Evolutionary conservation across 2,329 filamentous ascomycete species (phyloP), one percentile per base, ranked within the genome.

Genomic region (Elsinoe australis): DNA sequence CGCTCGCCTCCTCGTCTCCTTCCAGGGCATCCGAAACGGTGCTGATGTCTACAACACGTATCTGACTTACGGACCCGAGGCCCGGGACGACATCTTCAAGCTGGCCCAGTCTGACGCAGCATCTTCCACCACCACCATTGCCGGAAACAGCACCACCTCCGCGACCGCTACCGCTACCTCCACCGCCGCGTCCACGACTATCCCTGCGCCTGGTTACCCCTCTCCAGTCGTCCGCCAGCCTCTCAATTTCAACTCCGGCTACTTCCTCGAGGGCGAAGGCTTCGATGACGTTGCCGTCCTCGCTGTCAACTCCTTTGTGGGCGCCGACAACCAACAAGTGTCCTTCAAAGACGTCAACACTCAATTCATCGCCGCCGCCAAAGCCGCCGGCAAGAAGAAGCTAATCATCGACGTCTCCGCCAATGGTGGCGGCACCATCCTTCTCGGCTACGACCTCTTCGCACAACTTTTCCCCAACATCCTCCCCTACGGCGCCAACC

Each of bases 401-500:
- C 70, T 82, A 0, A 72, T 82, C 8, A 65, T 83, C 22, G 78
- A 82, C 54, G 62, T 82, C 4, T 71, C 70, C 3, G 70, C 69
- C 38, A 82, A 82, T 54, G 73, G 71, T 2, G 79, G 79, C 33
- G 79, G 79, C 18, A 71, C 69, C 10, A 74, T 82, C 35, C 59
- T 79, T 5, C 70, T 75, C n/a, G 79, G 75, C 12, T 79, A 78
- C 54, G 78, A 81, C 56, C 67, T 83, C 19, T 81, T 82, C 64
- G 74, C 75, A 47, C 62, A 72, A 59, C 65, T 80, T 0, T 75
- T 76, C 64, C 76, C 76, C 0, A 62, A 67, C 9, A 64, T 71
- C 6, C 62, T 68, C 3, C 68, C 70, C 3, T 76, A 73, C 49
- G 71, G 71, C 3, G 71, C 67, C 3, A 69, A 69, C 51, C 72